Evolutionary conservation across 768 basidiomycete species (phyloP), one percentile per base, ranked within the genome.

Genomic region (Psilocybe cubensis): DNA sequence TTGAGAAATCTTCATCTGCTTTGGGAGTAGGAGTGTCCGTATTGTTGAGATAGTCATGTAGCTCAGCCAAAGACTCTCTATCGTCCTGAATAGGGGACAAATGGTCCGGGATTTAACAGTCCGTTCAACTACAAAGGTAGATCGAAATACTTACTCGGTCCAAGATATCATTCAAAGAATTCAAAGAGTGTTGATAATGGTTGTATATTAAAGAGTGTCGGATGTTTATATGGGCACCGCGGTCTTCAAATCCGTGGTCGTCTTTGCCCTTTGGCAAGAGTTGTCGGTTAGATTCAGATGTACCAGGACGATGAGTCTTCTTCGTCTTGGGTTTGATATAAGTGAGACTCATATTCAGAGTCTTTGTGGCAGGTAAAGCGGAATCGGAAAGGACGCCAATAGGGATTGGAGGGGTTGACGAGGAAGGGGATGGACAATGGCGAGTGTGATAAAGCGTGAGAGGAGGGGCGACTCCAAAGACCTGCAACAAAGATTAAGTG

Each of bases 401-500:
- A n/a, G 33, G 31, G 17, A 54, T 20, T 23, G 47, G 57, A 9
- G 60, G 43, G 3, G 60, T 46, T 14, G 52, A 25, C 4, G 52
- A 25, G n/a, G 62, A 57, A 7, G 54, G 64, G 21, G 56, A 48
- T 46, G 59, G 63, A 21, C 58, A 74, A 25, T 78, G 78, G 33
- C 86, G 84, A 10, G 88, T 87, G 71, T 86, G 87, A 66, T 85
- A 94, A n/a, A 94, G 78, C 1, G 80, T 83, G 60, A 91, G 89
- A 2, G 92, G 92, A 29, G 92, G 92, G 3, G 84, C 85, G 24
- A 86, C 84, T 53, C 92, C 92, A 65, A 94, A 94, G 62, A 94
- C 81, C 92, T 94, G 66, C 29, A 40, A 18, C 42, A 52, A 38
- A 40, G 40, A 21, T 11, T 42, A 8, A 53, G 25, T n/a, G 44